Base-by-base conservation (phyloP, 768 basidiomycete genomes). In the Rhizopogon salebrosus region DNA sequence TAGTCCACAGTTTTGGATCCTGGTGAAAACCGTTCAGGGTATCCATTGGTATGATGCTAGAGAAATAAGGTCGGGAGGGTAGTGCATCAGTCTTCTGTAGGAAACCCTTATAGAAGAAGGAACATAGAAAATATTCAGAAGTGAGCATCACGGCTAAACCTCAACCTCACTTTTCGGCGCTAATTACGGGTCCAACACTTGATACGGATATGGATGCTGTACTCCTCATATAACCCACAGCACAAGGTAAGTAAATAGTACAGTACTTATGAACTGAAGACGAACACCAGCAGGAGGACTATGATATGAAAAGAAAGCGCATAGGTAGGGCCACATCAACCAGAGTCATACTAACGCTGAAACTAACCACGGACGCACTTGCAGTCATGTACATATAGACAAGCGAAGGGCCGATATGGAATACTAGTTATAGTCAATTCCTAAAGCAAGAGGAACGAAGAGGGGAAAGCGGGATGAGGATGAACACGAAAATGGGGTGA, bases 21-120 rank as follows among this genome's bases (percentile, higher is more conserved):
- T 0, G 80, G 80, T 0, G 74, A 57, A 49, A 82, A 79, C 74
- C 78, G 82, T 57, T 84, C 83, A 45, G 86, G 73, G 45, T 83
- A 64, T 89, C 87, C 87, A 88, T 88, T n/a, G n/a, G n/a, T n/a
- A n/a, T n/a, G n/a, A n/a, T n/a, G n/a, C n/a, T n/a, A n/a, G n/a
- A n/a, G n/a, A n/a, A n/a, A n/a, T n/a, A n/a, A n/a, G n/a, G n/a
- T n/a, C n/a, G n/a, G n/a, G n/a, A n/a, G n/a, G n/a, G n/a, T n/a
- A n/a, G n/a, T n/a, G n/a, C n/a, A n/a, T n/a, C n/a, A n/a, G n/a
- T n/a, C n/a, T n/a, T n/a, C n/a, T n/a, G n/a, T n/a, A n/a, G n/a
- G n/a, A n/a, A n/a, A n/a, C n/a, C n/a, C n/a, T n/a, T n/a, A n/a
- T n/a, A n/a, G n/a, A n/a, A n/a, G n/a, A n/a, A n/a, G n/a, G n/a